These are phyloP conservation scores for Ogataea degrootiae DNA, from an alignment of 805 yeast species.

Conservation along the genomic window DNA sequence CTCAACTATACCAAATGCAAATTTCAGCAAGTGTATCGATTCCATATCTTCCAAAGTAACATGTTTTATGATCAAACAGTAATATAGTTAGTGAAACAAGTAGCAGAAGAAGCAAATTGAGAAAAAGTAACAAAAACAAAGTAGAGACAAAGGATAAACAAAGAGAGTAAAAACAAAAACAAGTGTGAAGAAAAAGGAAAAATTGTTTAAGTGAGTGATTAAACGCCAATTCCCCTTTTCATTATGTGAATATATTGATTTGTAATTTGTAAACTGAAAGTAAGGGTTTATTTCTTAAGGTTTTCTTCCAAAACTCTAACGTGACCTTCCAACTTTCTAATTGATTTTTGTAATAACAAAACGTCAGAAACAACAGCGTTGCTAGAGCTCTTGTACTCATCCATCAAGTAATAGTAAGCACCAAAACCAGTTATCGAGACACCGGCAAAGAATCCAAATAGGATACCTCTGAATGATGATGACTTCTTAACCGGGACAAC, in stretches of 20 bases:
- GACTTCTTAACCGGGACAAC: constrained; percentile 17
- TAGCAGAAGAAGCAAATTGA: too few species aligned
- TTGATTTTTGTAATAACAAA: constrained; percentile 61
- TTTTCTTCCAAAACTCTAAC: constrained; percentile 55
- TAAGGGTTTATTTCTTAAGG: constrained; percentile 19
- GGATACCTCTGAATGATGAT: constrained; percentile 35
- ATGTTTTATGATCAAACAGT: too few species aligned
- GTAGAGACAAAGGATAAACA: too few species aligned
- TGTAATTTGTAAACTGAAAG: constrained; percentile 2
- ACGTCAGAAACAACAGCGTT: constrained; percentile 73
- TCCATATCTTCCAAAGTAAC: too few species aligned
- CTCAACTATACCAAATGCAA: too few species aligned
- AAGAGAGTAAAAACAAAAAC: too few species aligned
- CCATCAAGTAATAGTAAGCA: constrained; percentile 72
- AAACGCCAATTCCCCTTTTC: too few species aligned
- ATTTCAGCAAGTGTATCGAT: too few species aligned
- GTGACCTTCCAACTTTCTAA: constrained; percentile 62
- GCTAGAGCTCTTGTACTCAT: constrained; percentile 71
- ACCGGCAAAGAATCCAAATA: constrained; percentile 77
- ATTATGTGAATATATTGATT: too few species aligned
- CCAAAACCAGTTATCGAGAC: constrained; percentile 69
- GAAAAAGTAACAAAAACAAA: too few species aligned
- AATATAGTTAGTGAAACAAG: too few species aligned
- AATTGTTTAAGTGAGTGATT: background rate
- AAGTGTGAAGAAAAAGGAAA: background rate